Percentiles rank a stretch among this genome's conserved stretches.
phyloP scores from a whole-genome alignment of 805 yeast genomes.

The Metschnikowia koreensis region DNA sequence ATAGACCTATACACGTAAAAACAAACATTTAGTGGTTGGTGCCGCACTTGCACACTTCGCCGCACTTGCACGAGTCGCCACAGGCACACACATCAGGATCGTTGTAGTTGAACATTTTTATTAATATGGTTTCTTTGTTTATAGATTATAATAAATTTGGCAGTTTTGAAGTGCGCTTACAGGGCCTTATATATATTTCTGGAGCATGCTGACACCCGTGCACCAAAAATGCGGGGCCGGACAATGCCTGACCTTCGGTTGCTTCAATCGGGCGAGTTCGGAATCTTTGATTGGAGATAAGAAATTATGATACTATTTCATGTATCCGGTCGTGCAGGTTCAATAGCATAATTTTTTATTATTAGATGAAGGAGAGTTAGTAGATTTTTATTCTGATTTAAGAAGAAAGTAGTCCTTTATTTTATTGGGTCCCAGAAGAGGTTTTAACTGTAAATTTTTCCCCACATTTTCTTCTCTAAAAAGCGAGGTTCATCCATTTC shows the following conservation, averaged over 20 bases:
- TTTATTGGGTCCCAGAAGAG: no score
- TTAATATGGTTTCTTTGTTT: neutral
- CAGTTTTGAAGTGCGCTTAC: neutral
- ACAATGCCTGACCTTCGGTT: neutral
- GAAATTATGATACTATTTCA: no score
- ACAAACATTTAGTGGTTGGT: conserved; percentile 4
- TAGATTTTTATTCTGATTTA: no score
- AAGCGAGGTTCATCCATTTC: no score
- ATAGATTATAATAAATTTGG: neutral
- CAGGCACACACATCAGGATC: conserved; percentile 15
- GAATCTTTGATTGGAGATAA: neutral
- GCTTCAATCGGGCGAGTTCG: neutral
- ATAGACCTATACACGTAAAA: no score
- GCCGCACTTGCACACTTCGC: conserved; percentile 13
- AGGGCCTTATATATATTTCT: neutral
- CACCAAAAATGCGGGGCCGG: neutral
- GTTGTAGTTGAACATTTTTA: conserved; percentile 14
- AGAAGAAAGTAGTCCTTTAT: neutral
- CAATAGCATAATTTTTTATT: no score
- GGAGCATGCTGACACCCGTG: neutral
- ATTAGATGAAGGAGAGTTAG: no score
- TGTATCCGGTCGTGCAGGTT: no score
- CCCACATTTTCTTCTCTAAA: no score
- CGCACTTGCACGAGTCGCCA: conserved; percentile 14
- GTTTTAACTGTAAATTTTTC: no score